These are phyloP conservation scores for Thermoascus crustaceus DNA, from an alignment of 2,329 filamentous ascomycete species.

Conservation along the genomic window DNA sequence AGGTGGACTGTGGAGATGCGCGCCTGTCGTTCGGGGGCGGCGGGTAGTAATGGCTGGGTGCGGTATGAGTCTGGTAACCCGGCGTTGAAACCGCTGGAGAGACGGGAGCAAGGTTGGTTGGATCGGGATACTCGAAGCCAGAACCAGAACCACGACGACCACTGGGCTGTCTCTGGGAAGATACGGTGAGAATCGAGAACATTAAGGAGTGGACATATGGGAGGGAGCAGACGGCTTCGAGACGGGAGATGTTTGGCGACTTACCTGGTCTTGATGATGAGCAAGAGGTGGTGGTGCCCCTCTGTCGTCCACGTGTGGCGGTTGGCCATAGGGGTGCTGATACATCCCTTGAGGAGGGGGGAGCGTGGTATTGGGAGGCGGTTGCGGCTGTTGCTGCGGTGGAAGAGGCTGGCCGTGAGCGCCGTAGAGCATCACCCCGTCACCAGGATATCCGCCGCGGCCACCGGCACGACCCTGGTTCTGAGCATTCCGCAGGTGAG, in stretches of 20 bases:
- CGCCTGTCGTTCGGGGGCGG: constrained; percentile 32
- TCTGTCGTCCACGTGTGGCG: constrained; percentile 19
- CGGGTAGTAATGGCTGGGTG: constrained; percentile 31
- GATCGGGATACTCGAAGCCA: constrained; percentile 41
- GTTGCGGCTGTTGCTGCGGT: constrained; percentile 35
- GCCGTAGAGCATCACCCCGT: constrained; percentile 38
- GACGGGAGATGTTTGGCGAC: constrained; percentile 24
- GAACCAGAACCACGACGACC: constrained; percentile 37
- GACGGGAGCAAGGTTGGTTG: constrained; percentile 39
- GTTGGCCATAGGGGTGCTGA: constrained; percentile 27
- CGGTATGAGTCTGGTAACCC: constrained; percentile 34
- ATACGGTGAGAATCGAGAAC: constrained; percentile 10
- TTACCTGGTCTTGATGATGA: constrained; percentile 40
- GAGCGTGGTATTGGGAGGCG: constrained; percentile 28
- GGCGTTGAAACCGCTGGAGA: constrained; percentile 37
- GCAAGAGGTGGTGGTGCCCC: constrained; percentile 28
- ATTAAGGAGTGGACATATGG: no score
- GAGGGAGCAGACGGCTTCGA: constrained; percentile 10
- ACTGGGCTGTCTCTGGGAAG: constrained; percentile 28
- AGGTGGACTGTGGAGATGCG: constrained; percentile 37
- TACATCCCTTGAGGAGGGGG: constrained; percentile 36
- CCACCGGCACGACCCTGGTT: constrained; percentile 24
- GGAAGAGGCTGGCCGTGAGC: constrained; percentile 44
- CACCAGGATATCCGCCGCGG: constrained; percentile 26
- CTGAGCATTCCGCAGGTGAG: constrained; percentile 43